Conservation (phyloP, 2,329 filamentous ascomycete species). For the Fusarium piperis region DNA sequence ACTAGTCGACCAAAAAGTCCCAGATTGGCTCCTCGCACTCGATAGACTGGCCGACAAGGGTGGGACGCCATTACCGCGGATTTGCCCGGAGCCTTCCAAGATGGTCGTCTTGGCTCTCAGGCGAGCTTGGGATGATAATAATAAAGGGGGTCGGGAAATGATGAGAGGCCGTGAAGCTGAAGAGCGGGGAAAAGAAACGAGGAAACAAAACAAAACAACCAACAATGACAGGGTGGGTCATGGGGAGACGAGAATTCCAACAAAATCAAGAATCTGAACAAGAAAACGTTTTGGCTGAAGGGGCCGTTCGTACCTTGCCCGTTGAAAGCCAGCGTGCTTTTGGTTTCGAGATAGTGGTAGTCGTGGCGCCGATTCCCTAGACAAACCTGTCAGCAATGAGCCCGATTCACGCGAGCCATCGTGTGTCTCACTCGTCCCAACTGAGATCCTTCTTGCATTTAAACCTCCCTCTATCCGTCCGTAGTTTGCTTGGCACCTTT, state of each 20-base stretch:
- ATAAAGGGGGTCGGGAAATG: conserved; percentile 6
- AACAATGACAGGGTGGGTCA: background rate
- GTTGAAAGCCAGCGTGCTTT: background rate
- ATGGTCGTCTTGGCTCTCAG: conserved; percentile 9
- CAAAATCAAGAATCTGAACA: background rate
- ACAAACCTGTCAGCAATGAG: conserved; percentile 25
- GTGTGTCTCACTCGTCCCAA: conserved; percentile 31
- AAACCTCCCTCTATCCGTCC: conserved; percentile 8
- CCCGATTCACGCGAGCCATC: conserved; percentile 26
- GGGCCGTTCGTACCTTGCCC: conserved; percentile 10
- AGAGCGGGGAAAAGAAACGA: conserved; percentile 6
- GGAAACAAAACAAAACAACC: background rate
- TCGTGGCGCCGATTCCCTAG: conserved; percentile 14
- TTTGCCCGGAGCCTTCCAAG: conserved; percentile 13
- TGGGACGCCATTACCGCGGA: conserved; percentile 31
- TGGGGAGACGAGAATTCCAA: background rate
- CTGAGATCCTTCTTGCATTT: conserved; percentile 23
- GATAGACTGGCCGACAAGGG: conserved; percentile 17
- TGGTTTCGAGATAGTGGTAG: background rate
- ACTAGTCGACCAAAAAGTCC: background rate
- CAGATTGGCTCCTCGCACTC: conserved; percentile 13
- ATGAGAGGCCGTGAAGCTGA: conserved; percentile 15
- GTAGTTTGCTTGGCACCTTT: conserved; percentile 19
- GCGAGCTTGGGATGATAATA: background rate
- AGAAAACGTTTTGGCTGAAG: background rate